Evolutionary conservation across 140 eudicot species (phyloP).

Genomic region (Flaveria floridana): DNA sequence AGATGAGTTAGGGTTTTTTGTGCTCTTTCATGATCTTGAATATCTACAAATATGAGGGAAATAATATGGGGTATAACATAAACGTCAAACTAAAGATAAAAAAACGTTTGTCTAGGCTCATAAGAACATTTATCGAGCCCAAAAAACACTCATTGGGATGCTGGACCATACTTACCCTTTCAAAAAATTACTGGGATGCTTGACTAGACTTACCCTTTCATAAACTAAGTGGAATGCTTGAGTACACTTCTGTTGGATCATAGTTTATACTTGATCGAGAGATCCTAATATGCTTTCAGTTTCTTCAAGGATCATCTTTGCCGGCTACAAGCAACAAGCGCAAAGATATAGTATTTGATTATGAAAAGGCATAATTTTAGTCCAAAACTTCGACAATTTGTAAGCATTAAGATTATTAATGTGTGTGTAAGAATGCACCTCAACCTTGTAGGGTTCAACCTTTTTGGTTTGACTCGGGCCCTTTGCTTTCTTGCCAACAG

Average conservation of each 20-base stretch:
- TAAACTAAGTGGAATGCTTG: no score
- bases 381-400: no score
- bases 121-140: neutral
- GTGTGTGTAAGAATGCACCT: constrained; percentile 41
- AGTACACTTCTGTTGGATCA: constrained; percentile 80
- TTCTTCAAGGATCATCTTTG: constrained; percentile 92
- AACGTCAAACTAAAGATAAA: neutral
- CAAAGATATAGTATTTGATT: neutral
- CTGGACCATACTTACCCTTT: constrained; percentile 58
- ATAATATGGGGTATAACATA: neutral
- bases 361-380: neutral
- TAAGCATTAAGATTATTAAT: no score
- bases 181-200: constrained; percentile 50
- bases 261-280: constrained; percentile 63
- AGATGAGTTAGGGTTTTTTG: neutral
- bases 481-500: no score
- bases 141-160: neutral
- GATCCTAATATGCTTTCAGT: constrained; percentile 84
- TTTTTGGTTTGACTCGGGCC: no score
- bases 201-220: no score
- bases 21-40: constrained; percentile 96
- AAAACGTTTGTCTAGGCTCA: no score
- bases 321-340: constrained; percentile 52
- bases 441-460: constrained; percentile 37
- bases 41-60: constrained; percentile 43